Conservation (phyloP, 2,329 filamentous ascomycete species). For the Colletotrichum orbiculare region DNA sequence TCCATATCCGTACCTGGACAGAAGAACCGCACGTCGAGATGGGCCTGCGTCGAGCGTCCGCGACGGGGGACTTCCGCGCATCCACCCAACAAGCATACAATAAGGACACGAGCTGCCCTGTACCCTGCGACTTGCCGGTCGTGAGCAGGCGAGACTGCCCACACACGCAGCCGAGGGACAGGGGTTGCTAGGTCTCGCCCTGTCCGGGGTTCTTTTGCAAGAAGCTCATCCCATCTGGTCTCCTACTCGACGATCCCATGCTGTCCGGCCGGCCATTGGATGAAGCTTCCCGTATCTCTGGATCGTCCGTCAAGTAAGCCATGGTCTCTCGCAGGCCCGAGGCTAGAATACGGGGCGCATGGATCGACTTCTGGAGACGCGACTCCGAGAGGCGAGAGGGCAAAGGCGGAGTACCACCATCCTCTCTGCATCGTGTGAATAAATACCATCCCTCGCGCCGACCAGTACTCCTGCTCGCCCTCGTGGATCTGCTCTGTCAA, state of each 20-base stretch:
- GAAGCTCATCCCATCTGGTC: conserved; percentile 5
- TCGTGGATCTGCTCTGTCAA: neutral
- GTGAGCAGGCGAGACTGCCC: neutral
- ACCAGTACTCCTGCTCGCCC: too few species aligned
- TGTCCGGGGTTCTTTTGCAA: neutral
- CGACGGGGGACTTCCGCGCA: neutral
- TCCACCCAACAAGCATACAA: conserved; percentile 18
- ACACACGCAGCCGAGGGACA: neutral
- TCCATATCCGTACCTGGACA: too few species aligned
- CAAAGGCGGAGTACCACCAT: neutral
- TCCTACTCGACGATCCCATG: conserved; percentile 4
- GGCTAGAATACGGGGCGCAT: too few species aligned
- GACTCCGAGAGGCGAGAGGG: too few species aligned
- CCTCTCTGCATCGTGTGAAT: neutral
- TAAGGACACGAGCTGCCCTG: conserved; percentile 4
- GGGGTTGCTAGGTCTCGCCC: neutral
- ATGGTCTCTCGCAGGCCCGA: too few species aligned
- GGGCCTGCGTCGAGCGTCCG: neutral
- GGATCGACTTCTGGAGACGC: too few species aligned
- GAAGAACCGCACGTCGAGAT: too few species aligned
- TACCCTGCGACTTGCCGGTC: conserved; percentile 9
- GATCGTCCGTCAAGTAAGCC: neutral
- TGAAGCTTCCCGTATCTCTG: conserved; percentile 1
- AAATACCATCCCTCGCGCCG: conserved; percentile 6
- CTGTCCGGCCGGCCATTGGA: neutral